Conservation (phyloP, 345 rosid species). For the Syzygium oleosum region DNA sequence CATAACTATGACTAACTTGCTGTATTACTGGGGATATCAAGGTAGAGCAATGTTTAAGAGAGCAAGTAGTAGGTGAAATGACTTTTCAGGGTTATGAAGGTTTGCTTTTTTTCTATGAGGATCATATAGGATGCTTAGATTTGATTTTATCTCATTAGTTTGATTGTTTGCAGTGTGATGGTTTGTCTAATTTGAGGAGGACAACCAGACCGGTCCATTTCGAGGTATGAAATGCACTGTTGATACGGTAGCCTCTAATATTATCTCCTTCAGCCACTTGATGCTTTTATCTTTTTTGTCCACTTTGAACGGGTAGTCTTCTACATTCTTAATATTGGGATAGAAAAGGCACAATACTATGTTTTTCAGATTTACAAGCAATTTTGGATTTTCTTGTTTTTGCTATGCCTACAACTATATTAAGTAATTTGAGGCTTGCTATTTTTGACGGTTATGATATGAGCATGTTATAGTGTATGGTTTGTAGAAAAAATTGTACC, state of each 20-base stretch:
- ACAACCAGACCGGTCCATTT: conserved; percentile 50
- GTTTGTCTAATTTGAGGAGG: conserved; percentile 32
- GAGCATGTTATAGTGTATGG: background rate
- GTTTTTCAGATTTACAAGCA: background rate
- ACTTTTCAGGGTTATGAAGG: background rate
- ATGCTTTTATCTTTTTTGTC: background rate
- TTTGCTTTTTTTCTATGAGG: background rate
- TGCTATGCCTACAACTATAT: background rate
- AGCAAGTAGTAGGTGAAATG: background rate
- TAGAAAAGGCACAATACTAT: background rate
- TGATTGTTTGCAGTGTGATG: conserved; percentile 51
- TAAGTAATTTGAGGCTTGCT: background rate
- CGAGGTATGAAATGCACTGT: conserved; percentile 21
- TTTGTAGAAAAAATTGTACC: background rate
- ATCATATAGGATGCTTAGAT: background rate
- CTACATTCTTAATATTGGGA: background rate
- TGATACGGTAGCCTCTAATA: background rate
- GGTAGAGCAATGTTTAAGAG: background rate
- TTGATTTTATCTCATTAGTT: background rate
- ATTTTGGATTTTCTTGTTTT: background rate
- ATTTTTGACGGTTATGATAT: background rate
- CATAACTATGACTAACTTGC: background rate
- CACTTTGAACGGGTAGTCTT: background rate
- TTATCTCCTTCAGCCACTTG: background rate
- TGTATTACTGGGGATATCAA: background rate